Evolutionary conservation across 495 filamentous ascomycete genomes (phyloP).

Genomic region (Penicillium canescens): DNA sequence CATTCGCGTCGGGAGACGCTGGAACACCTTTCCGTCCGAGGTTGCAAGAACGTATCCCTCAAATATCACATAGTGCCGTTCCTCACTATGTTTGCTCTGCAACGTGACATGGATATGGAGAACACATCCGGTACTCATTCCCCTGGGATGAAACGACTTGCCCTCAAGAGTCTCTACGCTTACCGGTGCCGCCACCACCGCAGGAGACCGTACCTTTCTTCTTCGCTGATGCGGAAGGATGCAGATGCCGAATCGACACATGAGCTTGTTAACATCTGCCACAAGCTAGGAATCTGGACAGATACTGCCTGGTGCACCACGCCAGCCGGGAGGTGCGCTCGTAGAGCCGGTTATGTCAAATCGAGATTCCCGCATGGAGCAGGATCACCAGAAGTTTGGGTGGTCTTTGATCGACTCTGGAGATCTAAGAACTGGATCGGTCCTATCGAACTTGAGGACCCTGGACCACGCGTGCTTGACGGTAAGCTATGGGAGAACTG

Average conservation of each 20-base stretch:
- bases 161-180: conserved; percentile 60
- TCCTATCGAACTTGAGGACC: conserved; percentile 24
- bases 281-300: conserved; percentile 62
- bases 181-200: conserved; percentile 64
- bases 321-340: conserved; percentile 57
- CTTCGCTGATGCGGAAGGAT: conserved; percentile 55
- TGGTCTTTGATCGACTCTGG: conserved; percentile 65
- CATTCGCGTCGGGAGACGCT: conserved; percentile 52
- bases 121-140: conserved; percentile 30
- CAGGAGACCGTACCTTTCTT: conserved; percentile 57
- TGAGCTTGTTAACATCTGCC: conserved; percentile 61
- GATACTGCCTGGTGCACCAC: conserved; percentile 66
- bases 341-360: conserved; percentile 58
- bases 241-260: conserved; percentile 64
- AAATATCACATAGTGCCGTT: conserved; percentile 66
- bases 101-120: conserved; percentile 45
- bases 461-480: conserved; percentile 27
- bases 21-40: conserved; percentile 60
- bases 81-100: conserved; percentile 50
- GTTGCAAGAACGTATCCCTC: conserved; percentile 65
- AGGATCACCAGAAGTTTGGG: conserved; percentile 58
- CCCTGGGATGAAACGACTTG: conserved; percentile 40
- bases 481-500: conserved; percentile 60
- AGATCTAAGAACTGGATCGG: conserved; percentile 61
- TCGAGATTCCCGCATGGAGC: conserved; percentile 53